phyloP scores from a whole-genome alignment of 177 flowering plant genomes.

The Vitis hybrid region DNA sequence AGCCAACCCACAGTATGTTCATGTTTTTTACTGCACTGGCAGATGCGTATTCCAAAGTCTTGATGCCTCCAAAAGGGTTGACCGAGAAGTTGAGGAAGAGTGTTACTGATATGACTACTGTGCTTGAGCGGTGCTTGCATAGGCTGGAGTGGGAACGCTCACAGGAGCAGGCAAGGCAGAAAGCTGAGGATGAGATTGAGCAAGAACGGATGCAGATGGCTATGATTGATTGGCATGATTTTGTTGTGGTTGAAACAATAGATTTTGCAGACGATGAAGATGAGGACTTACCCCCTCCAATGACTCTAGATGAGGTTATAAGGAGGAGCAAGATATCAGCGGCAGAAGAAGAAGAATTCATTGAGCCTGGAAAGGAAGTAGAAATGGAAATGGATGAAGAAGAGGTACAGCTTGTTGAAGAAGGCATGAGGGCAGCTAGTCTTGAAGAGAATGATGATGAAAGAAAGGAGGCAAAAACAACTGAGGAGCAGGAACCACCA shows the following conservation, averaged over 20 bases:
- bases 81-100: constrained; percentile 72
- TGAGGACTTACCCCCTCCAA: constrained; percentile 89
- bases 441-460: constrained; percentile 60
- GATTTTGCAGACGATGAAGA: constrained; percentile 97
- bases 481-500: constrained; percentile 74
- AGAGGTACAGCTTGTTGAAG: constrained; percentile 90
- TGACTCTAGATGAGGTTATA: constrained; percentile 92
- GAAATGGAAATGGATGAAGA: constrained; percentile 99
- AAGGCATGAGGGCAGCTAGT: constrained; percentile 86
- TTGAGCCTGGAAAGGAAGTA: constrained; percentile 85
- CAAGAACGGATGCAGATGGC: constrained; percentile 93
- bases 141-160: constrained; percentile 78
- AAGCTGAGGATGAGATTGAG: constrained; percentile 93
- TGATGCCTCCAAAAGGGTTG: constrained; percentile 90
- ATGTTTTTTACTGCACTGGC: constrained; percentile 84
- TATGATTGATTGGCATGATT: constrained; percentile 99
- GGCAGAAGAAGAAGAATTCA: constrained; percentile 58
- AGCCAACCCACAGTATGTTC: constrained; percentile 96
- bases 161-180: constrained; percentile 95
- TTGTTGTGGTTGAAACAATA: constrained; percentile 87
- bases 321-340: constrained; percentile 80
- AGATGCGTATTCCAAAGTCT: constrained; percentile 87
- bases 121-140: constrained; percentile 83
- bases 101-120: constrained; percentile 77
- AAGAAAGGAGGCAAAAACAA: constrained; percentile 36